Percentiles rank a stretch among this genome's conserved stretches.
Evolutionary conservation across 108 stramenopile species (phyloP).

Genomic region (Conticribra guillardii): DNA sequence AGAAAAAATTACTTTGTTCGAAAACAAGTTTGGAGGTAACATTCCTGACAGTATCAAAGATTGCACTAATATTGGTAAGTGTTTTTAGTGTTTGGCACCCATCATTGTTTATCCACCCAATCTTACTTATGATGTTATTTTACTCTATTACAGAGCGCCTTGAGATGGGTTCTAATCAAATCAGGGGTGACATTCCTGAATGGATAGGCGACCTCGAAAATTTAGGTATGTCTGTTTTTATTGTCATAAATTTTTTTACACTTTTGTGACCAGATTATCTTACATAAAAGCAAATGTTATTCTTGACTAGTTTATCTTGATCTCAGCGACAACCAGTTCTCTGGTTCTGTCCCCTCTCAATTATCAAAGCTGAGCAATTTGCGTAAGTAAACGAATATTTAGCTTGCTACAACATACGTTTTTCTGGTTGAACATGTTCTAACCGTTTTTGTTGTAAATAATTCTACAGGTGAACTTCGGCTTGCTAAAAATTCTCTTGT

Average conservation of each 20-base stretch:
- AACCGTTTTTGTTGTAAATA: no score
- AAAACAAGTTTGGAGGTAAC: slow-evolving; percentile 12
- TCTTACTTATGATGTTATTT: not conserved
- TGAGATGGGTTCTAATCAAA: slow-evolving; percentile 19
- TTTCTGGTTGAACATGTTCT: no score
- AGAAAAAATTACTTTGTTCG: not conserved
- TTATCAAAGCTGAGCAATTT: slow-evolving; percentile 18
- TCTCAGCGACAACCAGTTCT: slow-evolving; percentile 23
- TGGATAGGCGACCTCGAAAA: slow-evolving; percentile 23
- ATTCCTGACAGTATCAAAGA: slow-evolving; percentile 17
- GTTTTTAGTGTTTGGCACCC: no score
- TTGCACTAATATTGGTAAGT: slow-evolving; percentile 14
- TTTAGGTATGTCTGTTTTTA: not conserved
- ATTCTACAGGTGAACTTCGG: slow-evolving; percentile 11
- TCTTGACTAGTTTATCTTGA: slow-evolving; percentile 5
- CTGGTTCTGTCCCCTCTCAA: slow-evolving; percentile 13
- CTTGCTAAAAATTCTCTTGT: slow-evolving; percentile 24
- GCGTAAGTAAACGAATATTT: not conserved
- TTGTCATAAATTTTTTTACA: no score
- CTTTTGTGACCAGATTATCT: no score
- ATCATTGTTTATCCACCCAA: no score
- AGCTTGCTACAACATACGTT: no score
- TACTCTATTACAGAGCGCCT: slow-evolving; percentile 1
- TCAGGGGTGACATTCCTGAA: slow-evolving; percentile 6
- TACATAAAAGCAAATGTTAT: no score